A percentile compares a stretch with the other conserved stretches of the same genome.
Conservation (phyloP, 352 stramenopile genomes). For the Phytophthora pistaciae region DNA sequence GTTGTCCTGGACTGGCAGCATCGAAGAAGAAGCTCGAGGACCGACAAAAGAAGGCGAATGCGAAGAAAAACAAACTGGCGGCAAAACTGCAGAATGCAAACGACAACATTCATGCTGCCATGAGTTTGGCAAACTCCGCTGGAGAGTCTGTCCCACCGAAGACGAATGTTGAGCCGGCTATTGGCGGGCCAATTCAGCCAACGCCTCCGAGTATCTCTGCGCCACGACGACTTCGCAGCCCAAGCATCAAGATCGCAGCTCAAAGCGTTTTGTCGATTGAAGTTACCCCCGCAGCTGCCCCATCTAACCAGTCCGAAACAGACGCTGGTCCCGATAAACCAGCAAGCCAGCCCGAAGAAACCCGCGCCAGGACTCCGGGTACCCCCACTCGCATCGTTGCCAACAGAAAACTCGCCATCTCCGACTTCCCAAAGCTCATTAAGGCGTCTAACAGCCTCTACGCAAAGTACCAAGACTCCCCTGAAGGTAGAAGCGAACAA, state of each 20-base stretch:
- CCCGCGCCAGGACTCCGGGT: neutral
- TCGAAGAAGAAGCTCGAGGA: slow-evolving; percentile 68
- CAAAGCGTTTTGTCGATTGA: slow-evolving; percentile 41
- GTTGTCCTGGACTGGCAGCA: slow-evolving; percentile 49
- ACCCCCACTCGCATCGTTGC: neutral
- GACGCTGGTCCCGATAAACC: slow-evolving; percentile 3
- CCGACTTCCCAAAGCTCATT: slow-evolving; percentile 40
- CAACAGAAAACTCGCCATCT: slow-evolving; percentile 44
- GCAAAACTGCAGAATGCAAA: slow-evolving; percentile 54
- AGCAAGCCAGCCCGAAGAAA: slow-evolving; percentile 5
- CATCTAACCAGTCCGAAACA: slow-evolving; percentile 31
- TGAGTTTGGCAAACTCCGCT: neutral
- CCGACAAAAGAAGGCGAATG: slow-evolving; percentile 53
- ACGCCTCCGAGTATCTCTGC: slow-evolving; percentile 11
- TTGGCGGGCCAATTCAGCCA: slow-evolving; percentile 9
- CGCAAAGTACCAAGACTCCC: slow-evolving; percentile 35
- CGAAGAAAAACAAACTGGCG: slow-evolving; percentile 54
- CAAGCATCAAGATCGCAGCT: slow-evolving; percentile 49
- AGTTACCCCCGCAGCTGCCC: neutral
- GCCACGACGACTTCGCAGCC: slow-evolving; percentile 28
- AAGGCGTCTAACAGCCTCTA: slow-evolving; percentile 53
- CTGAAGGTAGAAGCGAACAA: slow-evolving; percentile 22
- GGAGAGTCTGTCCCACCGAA: slow-evolving; percentile 5
- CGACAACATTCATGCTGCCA: slow-evolving; percentile 27
- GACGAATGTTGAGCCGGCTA: slow-evolving; percentile 2